phyloP scores from a whole-genome alignment of 805 yeast species.

The Alloascoidea africana region DNA sequence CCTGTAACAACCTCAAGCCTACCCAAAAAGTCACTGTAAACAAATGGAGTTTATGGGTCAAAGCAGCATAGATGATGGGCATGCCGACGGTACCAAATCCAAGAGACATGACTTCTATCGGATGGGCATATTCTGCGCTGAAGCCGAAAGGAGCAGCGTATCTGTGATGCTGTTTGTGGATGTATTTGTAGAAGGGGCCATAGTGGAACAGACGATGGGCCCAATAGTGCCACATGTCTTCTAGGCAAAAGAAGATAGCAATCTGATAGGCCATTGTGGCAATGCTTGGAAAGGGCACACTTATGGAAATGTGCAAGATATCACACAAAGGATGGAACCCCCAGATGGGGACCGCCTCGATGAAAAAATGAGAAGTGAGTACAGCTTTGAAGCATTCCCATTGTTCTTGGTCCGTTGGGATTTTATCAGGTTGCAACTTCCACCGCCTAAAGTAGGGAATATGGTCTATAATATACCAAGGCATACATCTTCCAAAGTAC shows the following conservation, averaged over 20 bases:
- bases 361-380: conserved; percentile 72
- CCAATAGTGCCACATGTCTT: conserved; percentile 96
- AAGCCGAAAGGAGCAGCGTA: conserved; percentile 97
- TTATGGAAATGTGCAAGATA: conserved; percentile 57
- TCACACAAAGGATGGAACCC: conserved; percentile 89
- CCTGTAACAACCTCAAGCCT: conserved; percentile 79
- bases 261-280: conserved; percentile 50
- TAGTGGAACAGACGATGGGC: conserved; percentile 83
- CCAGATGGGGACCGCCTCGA: conserved; percentile 95
- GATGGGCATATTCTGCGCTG: conserved; percentile 97
- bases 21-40: conserved; percentile 88
- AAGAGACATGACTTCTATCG: conserved; percentile 80
- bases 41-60: conserved; percentile 67
- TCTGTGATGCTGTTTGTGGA: conserved; percentile 95
- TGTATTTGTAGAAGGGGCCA: conserved; percentile 78
- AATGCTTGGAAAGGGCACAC: conserved; percentile 74
- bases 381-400: conserved; percentile 87
- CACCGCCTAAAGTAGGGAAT: conserved; percentile 75
- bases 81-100: conserved; percentile 96
- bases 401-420: conserved; percentile 73
- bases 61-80: conserved; percentile 72
- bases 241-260: conserved; percentile 64
- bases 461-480: conserved; percentile 81
- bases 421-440: conserved; percentile 79
- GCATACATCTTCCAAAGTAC: conserved; percentile 86